phyloP scores from a whole-genome alignment of 2,329 filamentous ascomycete species.

The Calycina marina region DNA sequence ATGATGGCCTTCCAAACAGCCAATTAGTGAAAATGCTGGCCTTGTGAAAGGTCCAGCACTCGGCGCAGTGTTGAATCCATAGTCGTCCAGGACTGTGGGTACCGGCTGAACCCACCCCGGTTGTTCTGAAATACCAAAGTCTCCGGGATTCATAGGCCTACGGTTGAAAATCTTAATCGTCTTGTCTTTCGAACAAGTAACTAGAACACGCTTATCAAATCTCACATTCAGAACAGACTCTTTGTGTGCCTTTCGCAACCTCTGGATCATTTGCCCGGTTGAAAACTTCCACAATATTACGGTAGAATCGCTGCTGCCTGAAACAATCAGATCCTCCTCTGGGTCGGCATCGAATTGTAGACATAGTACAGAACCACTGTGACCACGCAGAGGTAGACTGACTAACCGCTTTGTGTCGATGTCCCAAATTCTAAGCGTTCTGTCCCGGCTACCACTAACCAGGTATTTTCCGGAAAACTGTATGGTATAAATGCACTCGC shows the following conservation, averaged over 20 bases:
- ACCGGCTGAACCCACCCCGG: slow-evolving; percentile 34
- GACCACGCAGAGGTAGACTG: slow-evolving; percentile 58
- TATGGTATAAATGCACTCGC: slow-evolving; percentile 87
- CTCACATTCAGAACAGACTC: slow-evolving; percentile 90
- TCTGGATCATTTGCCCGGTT: slow-evolving; percentile 69
- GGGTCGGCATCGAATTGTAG: slow-evolving; percentile 86
- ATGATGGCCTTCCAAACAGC: slow-evolving; percentile 66
- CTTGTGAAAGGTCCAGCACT: slow-evolving; percentile 35
- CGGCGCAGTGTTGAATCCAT: slow-evolving; percentile 33
- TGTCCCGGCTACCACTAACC: slow-evolving; percentile 86
- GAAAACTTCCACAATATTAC: slow-evolving; percentile 91
- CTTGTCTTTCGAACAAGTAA: slow-evolving; percentile 96
- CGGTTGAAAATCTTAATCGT: slow-evolving; percentile 95
- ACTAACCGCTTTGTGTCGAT: slow-evolving; percentile 67
- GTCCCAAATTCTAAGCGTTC: slow-evolving; percentile 80
- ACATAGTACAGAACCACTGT: slow-evolving; percentile 79
- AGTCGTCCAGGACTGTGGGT: slow-evolving; percentile 35
- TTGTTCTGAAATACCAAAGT: slow-evolving; percentile 33
- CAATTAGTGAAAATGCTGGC: slow-evolving; percentile 62
- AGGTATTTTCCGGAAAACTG: slow-evolving; percentile 77
- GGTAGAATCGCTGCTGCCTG: slow-evolving; percentile 81
- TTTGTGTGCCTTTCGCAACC: slow-evolving; percentile 60
- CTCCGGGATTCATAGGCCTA: slow-evolving; percentile 44
- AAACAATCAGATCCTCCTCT: slow-evolving; percentile 83
- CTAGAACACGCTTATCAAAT: slow-evolving; percentile 80